Percentiles rank a stretch among this genome's conserved stretches.
These are phyloP conservation scores for Colletotrichum nymphaeae DNA, from an alignment of 2,329 filamentous ascomycete genomes.

Conservation along the genomic window DNA sequence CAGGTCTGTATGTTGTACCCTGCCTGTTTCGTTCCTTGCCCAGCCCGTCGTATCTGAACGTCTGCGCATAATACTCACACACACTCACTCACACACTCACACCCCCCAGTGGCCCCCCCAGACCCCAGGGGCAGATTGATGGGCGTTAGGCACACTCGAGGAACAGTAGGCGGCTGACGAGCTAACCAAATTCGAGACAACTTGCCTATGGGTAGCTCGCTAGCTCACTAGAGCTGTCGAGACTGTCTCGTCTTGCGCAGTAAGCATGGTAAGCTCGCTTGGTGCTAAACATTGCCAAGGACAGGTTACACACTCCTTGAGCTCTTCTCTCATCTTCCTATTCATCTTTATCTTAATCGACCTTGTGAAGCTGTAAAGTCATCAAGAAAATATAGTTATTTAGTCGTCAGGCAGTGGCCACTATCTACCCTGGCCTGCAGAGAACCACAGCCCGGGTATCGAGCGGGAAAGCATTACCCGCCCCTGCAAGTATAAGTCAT, in stretches of 20 bases:
- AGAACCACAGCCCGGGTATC: neutral
- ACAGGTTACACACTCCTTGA: neutral
- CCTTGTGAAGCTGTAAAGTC: neutral
- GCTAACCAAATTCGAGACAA: neutral
- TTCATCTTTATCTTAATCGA: neutral
- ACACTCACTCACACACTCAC: too few relatives aligned
- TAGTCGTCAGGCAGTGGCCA: neutral
- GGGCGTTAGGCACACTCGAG: neutral
- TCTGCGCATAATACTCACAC: too few relatives aligned
- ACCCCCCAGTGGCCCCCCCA: too few relatives aligned
- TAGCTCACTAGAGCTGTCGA: neutral
- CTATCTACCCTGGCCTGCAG: too few relatives aligned
- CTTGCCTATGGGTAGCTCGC: neutral
- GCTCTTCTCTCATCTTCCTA: neutral
- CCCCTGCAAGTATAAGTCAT: neutral
- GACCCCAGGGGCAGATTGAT: neutral
- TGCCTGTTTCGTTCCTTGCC: neutral
- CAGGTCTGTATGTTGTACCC: constrained; percentile 5
- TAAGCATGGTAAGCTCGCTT: neutral
- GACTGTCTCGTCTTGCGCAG: neutral
- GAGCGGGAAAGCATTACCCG: neutral
- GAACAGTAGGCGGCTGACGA: neutral
- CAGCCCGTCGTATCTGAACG: neutral
- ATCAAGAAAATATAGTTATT: neutral
- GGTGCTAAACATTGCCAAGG: neutral